phyloP scores from a whole-genome alignment of 164 flowering plant genomes.

The Amborella trichopoda region DNA sequence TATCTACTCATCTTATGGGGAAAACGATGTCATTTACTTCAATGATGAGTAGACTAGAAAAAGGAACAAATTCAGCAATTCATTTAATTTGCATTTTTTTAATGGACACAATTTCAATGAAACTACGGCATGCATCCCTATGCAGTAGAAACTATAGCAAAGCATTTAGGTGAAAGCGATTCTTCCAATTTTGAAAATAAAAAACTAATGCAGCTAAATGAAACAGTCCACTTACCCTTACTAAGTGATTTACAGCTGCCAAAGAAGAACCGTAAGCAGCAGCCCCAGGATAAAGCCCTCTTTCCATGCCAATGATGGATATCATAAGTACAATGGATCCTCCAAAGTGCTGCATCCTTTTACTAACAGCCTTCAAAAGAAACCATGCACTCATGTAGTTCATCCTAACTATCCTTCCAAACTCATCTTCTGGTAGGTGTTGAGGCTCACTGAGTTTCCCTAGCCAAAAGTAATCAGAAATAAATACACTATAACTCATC shows the following conservation, averaged over 20 bases:
- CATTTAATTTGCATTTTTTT: background rate
- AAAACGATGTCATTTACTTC: too few relatives aligned
- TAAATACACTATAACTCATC: too few relatives aligned
- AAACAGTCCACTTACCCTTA: slow-evolving; percentile 42
- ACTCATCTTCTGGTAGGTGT: slow-evolving; percentile 44
- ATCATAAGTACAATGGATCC: slow-evolving; percentile 78
- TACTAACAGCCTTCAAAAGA: slow-evolving; percentile 60
- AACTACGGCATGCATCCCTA: background rate
- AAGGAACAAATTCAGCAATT: background rate
- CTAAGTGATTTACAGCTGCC: slow-evolving; percentile 73
- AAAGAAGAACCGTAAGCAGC: slow-evolving; percentile 77
- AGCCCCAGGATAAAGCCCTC: slow-evolving; percentile 84
- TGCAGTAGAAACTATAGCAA: background rate
- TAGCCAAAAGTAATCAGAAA: slow-evolving; percentile 32
- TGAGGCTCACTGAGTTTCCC: slow-evolving; percentile 69
- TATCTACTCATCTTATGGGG: too few relatives aligned
- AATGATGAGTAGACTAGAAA: too few relatives aligned
- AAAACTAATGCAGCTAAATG: background rate
- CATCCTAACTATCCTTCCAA: slow-evolving; percentile 50
- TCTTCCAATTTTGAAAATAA: background rate
- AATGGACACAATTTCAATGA: background rate
- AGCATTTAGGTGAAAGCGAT: background rate
- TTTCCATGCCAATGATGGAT: slow-evolving; percentile 64
- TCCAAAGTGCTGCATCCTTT: slow-evolving; percentile 55
- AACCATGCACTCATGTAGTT: slow-evolving; percentile 80